Percentiles rank a stretch among this genome's conserved stretches.
phyloP scores from a whole-genome alignment of 345 rosid species.

The Salix brachista region DNA sequence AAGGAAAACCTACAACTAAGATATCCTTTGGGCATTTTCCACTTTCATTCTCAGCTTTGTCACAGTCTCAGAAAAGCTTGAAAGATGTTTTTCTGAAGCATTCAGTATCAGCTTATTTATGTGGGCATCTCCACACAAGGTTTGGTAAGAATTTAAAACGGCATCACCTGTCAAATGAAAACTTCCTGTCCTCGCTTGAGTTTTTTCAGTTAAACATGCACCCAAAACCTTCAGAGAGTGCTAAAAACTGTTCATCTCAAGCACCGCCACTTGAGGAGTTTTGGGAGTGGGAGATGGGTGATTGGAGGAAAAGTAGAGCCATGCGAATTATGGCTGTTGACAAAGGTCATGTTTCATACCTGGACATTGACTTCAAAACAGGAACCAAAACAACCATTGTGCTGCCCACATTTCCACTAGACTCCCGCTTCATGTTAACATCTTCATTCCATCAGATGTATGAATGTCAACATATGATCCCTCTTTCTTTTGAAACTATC shows the following conservation, averaged over 20 bases:
- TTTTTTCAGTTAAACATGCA: constrained; percentile 74
- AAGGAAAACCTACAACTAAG: constrained; percentile 63
- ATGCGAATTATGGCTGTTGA: constrained; percentile 85
- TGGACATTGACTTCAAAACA: constrained; percentile 61
- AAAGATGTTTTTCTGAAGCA: constrained; percentile 77
- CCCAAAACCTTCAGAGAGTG: constrained; percentile 31
- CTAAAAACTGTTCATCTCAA: constrained; percentile 57
- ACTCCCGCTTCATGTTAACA: constrained; percentile 86
- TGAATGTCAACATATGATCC: constrained; percentile 64
- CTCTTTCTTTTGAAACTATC: constrained; percentile 71
- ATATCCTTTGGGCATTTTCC: constrained; percentile 92
- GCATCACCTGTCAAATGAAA: constrained; percentile 46
- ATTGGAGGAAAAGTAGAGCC: constrained; percentile 85
- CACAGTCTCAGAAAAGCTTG: constrained; percentile 58
- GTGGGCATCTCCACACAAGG: constrained; percentile 83
- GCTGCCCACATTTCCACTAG: constrained; percentile 86
- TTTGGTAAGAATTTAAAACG: constrained; percentile 92
- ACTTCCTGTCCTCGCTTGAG: constrained; percentile 34
- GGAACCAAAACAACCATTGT: constrained; percentile 57
- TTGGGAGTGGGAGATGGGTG: constrained; percentile 99
- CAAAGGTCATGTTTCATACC: constrained; percentile 77
- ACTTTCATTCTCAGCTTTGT: constrained; percentile 68
- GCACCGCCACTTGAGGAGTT: constrained; percentile 53
- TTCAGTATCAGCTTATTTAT: constrained; percentile 74
- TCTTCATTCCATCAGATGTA: constrained; percentile 47